Percentiles rank a stretch among this genome's conserved stretches.
phyloP scores from a whole-genome alignment of 2,329 filamentous ascomycete species.

The Macrophomina phaseolina region DNA sequence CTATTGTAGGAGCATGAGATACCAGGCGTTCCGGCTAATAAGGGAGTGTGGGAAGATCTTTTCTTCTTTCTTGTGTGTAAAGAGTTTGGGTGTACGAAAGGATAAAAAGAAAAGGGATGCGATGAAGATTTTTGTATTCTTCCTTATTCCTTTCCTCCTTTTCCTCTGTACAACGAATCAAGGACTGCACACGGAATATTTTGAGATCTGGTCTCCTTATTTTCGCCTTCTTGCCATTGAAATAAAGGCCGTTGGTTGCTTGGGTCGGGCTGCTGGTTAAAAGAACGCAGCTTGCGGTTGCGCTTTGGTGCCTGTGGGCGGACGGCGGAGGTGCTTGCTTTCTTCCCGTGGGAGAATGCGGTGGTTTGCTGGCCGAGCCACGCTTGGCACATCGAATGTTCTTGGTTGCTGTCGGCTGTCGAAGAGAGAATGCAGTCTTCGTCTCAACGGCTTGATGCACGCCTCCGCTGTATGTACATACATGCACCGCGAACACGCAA shows the following conservation, averaged over 20 bases:
- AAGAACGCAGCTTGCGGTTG: not conserved
- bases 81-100: not conserved
- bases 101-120: not conserved
- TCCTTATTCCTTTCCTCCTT: not conserved
- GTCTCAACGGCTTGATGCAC: too few relatives aligned
- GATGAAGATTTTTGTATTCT: not conserved
- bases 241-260: too few relatives aligned
- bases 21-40: conserved; percentile 17
- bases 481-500: too few relatives aligned
- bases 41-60: not conserved
- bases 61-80: not conserved
- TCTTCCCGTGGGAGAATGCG: too few relatives aligned
- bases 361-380: too few relatives aligned
- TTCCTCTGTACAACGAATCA: conserved; percentile 12
- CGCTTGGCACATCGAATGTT: too few relatives aligned
- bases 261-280: too few relatives aligned
- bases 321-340: too few relatives aligned
- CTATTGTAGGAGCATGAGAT: conserved; percentile 21
- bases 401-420: too few relatives aligned
- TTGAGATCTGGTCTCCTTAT: not conserved
- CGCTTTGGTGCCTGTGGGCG: not conserved
- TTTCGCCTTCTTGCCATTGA: not conserved
- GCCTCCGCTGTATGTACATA: too few relatives aligned
- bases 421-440: too few relatives aligned
- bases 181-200: not conserved